Base-by-base conservation (phyloP, 2,329 filamentous ascomycete genomes). In the Penicillium sp. region DNA sequence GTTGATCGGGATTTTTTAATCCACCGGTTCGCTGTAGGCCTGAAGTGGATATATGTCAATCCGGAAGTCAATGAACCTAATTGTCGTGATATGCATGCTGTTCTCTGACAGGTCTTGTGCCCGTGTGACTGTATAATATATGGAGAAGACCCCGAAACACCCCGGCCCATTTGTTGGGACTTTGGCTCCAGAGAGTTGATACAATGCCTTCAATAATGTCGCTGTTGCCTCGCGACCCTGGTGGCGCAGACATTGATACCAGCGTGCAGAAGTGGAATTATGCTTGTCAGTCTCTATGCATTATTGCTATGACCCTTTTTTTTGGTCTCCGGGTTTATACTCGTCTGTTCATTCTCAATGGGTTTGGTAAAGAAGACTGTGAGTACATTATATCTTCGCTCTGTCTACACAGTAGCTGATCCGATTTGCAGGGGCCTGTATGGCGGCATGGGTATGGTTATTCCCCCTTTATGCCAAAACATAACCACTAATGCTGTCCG, bases 271-370 rank as follows among this genome's bases (percentile, higher is more conserved):
- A 47, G 18, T 67, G 61, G 62, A 64, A 68, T 39, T 56, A 51
- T 29, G 58, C 48, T 5, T 63, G 60, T 3, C 66, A 68, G 52
- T 54, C 61, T 39, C 24, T 68, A 45, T 68, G 65, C 33, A 67
- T 68, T 10, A 37, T 56, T 15, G 44, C 49, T 2, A 68, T 64
- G 58, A 62, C 60, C 3, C 12, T 62, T 4, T 67, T 65, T 51
- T 67, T 66, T 29, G 46, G 34, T 1, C 23, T 67, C 13, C 58
- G 65, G 7, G 51, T 58, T 34, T 68, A 62, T 36, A 61, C 64
- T 8, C 56, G 63, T n/a, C 12, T 55, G 3, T 60, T 54, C 21
- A 54, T 67, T 33, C 21, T 50, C n/a, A 33, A 29, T 44, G 47
- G 47, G 7, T 50, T 47, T 39, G 32, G 24, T 4, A 50, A 44